Percentiles rank a stretch among this genome's conserved stretches.
Conservation (phyloP, 2,329 filamentous ascomycete species). For the Alternaria panax region DNA sequence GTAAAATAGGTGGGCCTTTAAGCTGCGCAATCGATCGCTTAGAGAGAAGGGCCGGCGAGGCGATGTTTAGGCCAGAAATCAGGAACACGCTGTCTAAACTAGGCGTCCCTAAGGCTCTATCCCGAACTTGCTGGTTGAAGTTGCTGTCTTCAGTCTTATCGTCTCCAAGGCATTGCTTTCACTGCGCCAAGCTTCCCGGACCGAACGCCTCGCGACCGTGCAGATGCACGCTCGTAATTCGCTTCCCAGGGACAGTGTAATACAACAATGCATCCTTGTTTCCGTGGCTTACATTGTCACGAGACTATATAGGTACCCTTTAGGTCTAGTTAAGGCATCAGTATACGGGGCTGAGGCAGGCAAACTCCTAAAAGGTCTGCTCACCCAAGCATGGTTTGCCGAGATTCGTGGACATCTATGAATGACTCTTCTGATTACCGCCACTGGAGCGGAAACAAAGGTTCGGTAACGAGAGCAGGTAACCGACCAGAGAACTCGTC, state of each 20-base stretch:
- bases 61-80: neutral
- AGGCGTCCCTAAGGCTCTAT: neutral
- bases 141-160: neutral
- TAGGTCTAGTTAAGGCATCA: slow-evolving; percentile 15
- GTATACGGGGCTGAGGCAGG: slow-evolving; percentile 17
- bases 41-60: slow-evolving; percentile 3
- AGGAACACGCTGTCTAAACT: neutral
- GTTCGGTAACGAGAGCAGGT: neutral
- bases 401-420: slow-evolving; percentile 5
- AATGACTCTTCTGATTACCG: neutral
- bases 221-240: slow-evolving; percentile 9
- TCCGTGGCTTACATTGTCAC: slow-evolving; percentile 13
- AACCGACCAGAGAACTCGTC: neutral
- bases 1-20: neutral
- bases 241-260: neutral
- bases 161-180: neutral
- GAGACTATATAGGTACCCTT: slow-evolving; percentile 7
- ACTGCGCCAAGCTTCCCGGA: slow-evolving; percentile 18
- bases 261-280: slow-evolving; percentile 4
- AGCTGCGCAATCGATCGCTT: neutral
- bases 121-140: neutral
- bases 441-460: neutral
- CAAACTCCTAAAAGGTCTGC: neutral
- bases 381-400: slow-evolving; percentile 8
- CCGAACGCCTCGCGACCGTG: slow-evolving; percentile 8